phyloP scores from a whole-genome alignment of 441 rosid species.

The Adansonia rubrostipa region DNA sequence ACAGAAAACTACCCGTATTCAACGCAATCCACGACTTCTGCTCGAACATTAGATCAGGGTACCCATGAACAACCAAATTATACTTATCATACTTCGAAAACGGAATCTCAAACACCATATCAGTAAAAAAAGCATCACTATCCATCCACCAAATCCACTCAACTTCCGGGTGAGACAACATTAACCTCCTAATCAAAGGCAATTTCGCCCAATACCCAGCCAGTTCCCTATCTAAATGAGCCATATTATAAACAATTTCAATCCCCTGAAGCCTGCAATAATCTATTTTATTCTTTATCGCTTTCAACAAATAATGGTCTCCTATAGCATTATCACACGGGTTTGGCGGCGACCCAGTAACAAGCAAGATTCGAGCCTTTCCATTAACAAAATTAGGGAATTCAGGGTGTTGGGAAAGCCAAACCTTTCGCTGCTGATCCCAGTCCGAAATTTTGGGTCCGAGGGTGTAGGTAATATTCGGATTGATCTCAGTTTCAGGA shows the following conservation, averaged over 20 bases:
- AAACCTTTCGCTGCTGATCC: slow-evolving; percentile 78
- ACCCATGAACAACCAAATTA: background rate
- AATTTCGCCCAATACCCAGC: background rate
- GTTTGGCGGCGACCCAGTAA: slow-evolving; percentile 90
- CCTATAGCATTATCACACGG: slow-evolving; percentile 59
- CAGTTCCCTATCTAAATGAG: background rate
- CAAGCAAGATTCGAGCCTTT: slow-evolving; percentile 68
- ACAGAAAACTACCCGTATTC: background rate
- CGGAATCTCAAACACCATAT: background rate
- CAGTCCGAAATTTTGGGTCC: slow-evolving; percentile 79
- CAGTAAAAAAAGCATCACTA: background rate
- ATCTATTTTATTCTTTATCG: slow-evolving; percentile 67
- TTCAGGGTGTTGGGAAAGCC: slow-evolving; percentile 72
- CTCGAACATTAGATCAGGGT: background rate
- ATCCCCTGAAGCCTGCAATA: background rate
- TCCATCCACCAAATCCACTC: background rate
- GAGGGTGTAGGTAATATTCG: slow-evolving; percentile 62
- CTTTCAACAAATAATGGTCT: slow-evolving; percentile 61
- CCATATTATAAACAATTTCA: background rate
- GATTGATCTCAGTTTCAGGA: slow-evolving; percentile 49
- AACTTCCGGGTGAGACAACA: background rate
- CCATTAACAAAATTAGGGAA: slow-evolving; percentile 76
- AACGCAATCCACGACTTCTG: background rate
- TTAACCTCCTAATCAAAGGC: background rate
- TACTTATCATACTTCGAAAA: background rate